Base-by-base conservation (phyloP, 2,329 filamentous ascomycete genomes). In the Paraconiothyrium sp. region DNA sequence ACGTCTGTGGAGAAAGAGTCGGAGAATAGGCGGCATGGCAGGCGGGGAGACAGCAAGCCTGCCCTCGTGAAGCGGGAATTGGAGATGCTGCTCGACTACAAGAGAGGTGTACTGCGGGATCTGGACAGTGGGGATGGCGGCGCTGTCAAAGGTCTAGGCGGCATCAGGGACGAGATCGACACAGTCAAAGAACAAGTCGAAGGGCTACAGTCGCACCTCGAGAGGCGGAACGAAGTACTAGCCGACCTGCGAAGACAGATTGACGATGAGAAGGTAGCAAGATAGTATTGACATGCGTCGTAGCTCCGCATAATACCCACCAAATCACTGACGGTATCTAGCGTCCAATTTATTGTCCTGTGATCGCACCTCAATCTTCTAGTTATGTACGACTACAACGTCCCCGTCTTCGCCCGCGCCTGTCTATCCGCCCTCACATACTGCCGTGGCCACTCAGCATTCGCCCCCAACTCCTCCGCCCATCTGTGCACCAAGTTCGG, bases 121-220 rank as follows among this genome's bases (percentile, higher is more conserved):
- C 74, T 93, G 79, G 90, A 95, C 79, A 86, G 88, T 65, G 92
- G 91, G 34, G 85, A 87, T 58, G 87, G 86, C 8, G 93, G 92
- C 0, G 75, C 70, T 7, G 76, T 78, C 1, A 88, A 90, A 65
- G 87, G 86, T 63, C 78, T 98, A 63, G 91, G 93, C 79, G 88
- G 89, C 41, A 88, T 97, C 46, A 84, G 88, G 60, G 94, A 97
- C 41, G 95, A 99, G 80, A 86, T 99, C 76, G 87, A 91, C 72
- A 92, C 92, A 49, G 92, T 99, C n/a, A 90, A 88, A 73, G 94
- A 98, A 80, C 94, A 99, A 83, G 90, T 99, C 2, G 93, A 97
- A 67, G 93, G 94, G 0, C 79, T 99, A 67, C 93, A 97, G 82
- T 82, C 84, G 63, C 95, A 99, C 83, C 81, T 97, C 73, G 85